These are phyloP conservation scores for Psidium guajava DNA, from an alignment of 345 rosid species.

Conservation along the genomic window DNA sequence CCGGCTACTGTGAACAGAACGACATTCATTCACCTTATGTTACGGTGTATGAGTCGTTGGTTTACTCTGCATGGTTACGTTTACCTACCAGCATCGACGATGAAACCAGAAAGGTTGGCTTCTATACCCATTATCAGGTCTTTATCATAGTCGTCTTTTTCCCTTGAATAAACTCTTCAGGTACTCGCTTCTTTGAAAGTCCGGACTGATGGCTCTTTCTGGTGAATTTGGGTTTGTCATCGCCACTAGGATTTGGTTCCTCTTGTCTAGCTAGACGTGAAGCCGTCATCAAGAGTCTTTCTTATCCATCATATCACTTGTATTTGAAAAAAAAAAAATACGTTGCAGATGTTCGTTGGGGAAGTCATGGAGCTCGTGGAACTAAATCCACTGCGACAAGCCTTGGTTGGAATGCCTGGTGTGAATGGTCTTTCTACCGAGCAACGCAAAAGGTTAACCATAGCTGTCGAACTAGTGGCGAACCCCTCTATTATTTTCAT, in stretches of 20 bases:
- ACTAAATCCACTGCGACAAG: conserved; percentile 37
- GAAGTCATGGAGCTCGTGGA: conserved; percentile 96
- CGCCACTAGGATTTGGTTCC: not conserved
- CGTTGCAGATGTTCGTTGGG: conserved; percentile 59
- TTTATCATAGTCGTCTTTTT: not conserved
- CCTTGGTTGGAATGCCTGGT: conserved; percentile 86
- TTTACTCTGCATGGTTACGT: conserved; percentile 53
- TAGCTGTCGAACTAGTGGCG: conserved; percentile 95
- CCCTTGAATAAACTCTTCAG: not conserved
- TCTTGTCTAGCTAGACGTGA: not conserved
- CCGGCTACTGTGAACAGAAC: conserved; percentile 53
- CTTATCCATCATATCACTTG: not conserved
- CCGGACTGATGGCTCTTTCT: not conserved
- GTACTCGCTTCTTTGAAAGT: not conserved
- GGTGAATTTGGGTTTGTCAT: not conserved
- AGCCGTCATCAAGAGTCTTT: not conserved
- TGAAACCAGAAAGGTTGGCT: conserved; percentile 26
- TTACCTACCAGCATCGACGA: conserved; percentile 19
- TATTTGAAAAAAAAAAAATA: not conserved
- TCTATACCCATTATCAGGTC: not conserved
- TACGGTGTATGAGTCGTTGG: conserved; percentile 39
- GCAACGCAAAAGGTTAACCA: conserved; percentile 85
- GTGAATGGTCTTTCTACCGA: conserved; percentile 75
- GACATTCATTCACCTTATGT: conserved; percentile 51
- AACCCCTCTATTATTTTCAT: conserved; percentile 90